Conservation (phyloP, 2,329 filamentous ascomycete species). For the Leptographium flavum region DNA sequence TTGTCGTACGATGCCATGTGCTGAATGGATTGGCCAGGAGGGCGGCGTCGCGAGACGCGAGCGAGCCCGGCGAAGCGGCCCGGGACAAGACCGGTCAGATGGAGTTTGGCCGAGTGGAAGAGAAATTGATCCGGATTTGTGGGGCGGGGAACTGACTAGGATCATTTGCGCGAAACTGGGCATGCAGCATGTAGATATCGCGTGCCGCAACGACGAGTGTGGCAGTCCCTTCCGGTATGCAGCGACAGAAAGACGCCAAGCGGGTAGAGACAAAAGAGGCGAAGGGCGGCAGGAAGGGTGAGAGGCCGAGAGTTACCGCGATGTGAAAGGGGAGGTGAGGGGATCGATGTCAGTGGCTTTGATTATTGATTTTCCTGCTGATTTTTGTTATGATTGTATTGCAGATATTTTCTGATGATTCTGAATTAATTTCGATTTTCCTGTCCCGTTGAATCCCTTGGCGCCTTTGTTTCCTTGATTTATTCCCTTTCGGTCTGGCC, state of each 20-base stretch:
- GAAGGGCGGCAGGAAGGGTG: neutral
- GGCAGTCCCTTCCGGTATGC: neutral
- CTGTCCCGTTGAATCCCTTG: too few species aligned
- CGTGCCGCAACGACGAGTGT: neutral
- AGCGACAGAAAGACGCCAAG: neutral
- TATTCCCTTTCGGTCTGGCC: too few species aligned
- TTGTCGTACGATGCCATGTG: neutral
- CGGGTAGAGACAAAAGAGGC: neutral
- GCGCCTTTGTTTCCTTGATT: too few species aligned
- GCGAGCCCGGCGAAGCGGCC: neutral
- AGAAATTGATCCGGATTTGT: neutral
- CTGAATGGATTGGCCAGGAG: neutral
- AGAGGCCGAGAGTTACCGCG: neutral
- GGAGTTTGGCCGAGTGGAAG: neutral
- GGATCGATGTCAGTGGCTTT: too few species aligned
- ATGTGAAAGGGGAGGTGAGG: neutral
- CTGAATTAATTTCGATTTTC: too few species aligned
- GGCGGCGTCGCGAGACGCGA: neutral
- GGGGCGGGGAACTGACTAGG: neutral
- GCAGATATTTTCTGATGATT: too few species aligned
- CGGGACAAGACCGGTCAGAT: neutral
- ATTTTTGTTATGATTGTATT: too few species aligned
- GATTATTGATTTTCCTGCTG: too few species aligned
- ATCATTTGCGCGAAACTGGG: too few species aligned
- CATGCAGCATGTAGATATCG: too few species aligned